Evolutionary conservation across 768 basidiomycete species (phyloP).

Genomic region (Suillus weaverae): DNA sequence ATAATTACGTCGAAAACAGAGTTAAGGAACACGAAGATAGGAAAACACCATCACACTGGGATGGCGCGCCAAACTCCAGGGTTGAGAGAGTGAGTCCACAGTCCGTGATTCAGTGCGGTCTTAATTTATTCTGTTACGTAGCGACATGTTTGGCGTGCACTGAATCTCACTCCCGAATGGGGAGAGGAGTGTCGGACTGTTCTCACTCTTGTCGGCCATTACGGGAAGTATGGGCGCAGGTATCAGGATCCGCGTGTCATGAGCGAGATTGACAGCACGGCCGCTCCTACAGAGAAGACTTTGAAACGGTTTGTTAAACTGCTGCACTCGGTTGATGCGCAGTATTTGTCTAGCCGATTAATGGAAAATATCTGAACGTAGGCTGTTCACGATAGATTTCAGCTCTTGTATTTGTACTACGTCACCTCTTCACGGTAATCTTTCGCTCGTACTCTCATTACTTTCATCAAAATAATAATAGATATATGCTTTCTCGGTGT

Average conservation of each 20-base stretch:
- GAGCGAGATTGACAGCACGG: slow-evolving; percentile 49
- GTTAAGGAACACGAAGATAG: slow-evolving; percentile 46
- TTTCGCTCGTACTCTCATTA: background rate
- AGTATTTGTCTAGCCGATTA: background rate
- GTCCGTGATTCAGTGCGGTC: background rate
- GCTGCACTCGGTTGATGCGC: slow-evolving; percentile 48
- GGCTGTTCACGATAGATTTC: background rate
- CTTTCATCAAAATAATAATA: background rate
- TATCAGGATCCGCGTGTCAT: slow-evolving; percentile 50
- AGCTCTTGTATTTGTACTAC: background rate
- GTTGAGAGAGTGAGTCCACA: slow-evolving; percentile 47
- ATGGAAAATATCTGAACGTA: background rate
- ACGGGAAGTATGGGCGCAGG: slow-evolving; percentile 55
- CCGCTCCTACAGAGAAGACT: slow-evolving; percentile 44
- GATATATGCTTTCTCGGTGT: background rate
- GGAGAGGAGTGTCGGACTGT: slow-evolving; percentile 51
- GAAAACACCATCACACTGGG: slow-evolving; percentile 42
- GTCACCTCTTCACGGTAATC: background rate
- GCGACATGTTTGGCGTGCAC: slow-evolving; percentile 52
- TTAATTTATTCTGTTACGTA: slow-evolving; percentile 12
- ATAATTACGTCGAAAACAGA: slow-evolving; percentile 51
- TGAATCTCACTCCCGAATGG: slow-evolving; percentile 45
- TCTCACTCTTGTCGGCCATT: slow-evolving; percentile 48
- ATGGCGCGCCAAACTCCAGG: slow-evolving; percentile 30
- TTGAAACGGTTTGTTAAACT: slow-evolving; percentile 48